Evolutionary conservation across 2,329 filamentous ascomycete species (phyloP).

Genomic region (Trichoderma arundinaceum): DNA sequence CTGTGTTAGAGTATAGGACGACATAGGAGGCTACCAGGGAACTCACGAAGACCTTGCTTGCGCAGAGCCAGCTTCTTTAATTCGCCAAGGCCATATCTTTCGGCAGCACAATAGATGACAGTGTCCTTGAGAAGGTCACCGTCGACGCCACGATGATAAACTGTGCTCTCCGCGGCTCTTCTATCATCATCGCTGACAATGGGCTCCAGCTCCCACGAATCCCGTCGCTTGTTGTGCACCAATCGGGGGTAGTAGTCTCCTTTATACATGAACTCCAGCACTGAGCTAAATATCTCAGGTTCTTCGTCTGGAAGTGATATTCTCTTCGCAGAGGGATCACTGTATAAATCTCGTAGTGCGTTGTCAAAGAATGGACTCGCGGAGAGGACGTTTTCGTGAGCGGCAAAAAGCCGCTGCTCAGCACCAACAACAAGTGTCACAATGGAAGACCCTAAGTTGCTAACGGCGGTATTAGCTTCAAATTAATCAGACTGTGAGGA

Average conservation of each 20-base stretch:
- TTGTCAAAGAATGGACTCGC: slow-evolving; percentile 75
- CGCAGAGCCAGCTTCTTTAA: slow-evolving; percentile 83
- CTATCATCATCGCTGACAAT: slow-evolving; percentile 50
- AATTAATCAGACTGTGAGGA: too few relatives aligned
- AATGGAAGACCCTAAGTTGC: slow-evolving; percentile 68
- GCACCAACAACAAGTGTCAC: slow-evolving; percentile 81
- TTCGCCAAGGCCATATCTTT: slow-evolving; percentile 81
- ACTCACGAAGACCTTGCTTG: slow-evolving; percentile 83
- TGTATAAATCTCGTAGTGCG: slow-evolving; percentile 45
- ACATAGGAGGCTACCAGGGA: background rate
- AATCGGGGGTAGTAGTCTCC: slow-evolving; percentile 89
- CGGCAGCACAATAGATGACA: slow-evolving; percentile 86
- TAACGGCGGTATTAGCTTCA: slow-evolving; percentile 39
- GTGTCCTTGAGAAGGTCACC: slow-evolving; percentile 83
- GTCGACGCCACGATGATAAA: slow-evolving; percentile 69
- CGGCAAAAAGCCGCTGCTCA: slow-evolving; percentile 86
- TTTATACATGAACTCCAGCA: slow-evolving; percentile 92
- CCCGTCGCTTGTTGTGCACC: slow-evolving; percentile 78
- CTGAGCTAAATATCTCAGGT: slow-evolving; percentile 86
- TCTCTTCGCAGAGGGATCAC: slow-evolving; percentile 59
- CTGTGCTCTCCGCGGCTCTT: slow-evolving; percentile 63
- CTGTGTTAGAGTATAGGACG: slow-evolving; percentile 29
- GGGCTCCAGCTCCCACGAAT: slow-evolving; percentile 83
- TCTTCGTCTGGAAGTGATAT: slow-evolving; percentile 84
- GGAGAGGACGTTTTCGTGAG: slow-evolving; percentile 83